Evolutionary conservation across 73 alveolate genomes (phyloP), one percentile per base, ranked within the genome.

Genomic region (Uronychia setigera): DNA sequence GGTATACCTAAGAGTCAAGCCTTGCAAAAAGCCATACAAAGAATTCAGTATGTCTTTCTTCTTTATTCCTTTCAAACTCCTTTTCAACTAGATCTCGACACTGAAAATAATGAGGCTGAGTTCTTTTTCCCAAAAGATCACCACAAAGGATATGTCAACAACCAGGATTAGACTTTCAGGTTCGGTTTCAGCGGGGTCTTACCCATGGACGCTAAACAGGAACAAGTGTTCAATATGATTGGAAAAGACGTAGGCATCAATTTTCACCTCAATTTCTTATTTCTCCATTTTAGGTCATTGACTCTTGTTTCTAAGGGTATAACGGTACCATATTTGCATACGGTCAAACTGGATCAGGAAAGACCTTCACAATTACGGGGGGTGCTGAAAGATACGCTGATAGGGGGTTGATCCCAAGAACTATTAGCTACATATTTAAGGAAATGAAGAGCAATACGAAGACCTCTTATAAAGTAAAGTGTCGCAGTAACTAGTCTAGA

Each of bases 271-370:
- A n/a, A n/a, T n/a, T n/a, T n/a, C n/a, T n/a, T n/a, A n/a, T n/a
- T n/a, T n/a, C n/a, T n/a, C n/a, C n/a, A n/a, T n/a, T n/a, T 46
- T 19, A 46, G 67, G 67, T 46, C n/a, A 92, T 97, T 30, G 99
- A 98, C 87, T 96, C 98, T 33, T 96, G 98, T 26, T 93, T 98
- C 60, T 98, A 97, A 74, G 99, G 99, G 19, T 98, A 93, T 85
- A 98, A 98, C 84, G 99, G 99, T 14, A 98, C 99, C 35, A 97
- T 98, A 28, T 98, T 98, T 93, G 99, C 99, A 76, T 98, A 98
- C 87, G 99, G 99, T 1, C 98, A 98, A 87, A 98, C 99, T 25
- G 99, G 99, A n/a, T 96, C 99, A 32, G 99, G 99, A 74, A 98
- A 98, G 92, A 98, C 99, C 33, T 98, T 91, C 91, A 98, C 99